Evolutionary conservation across 768 basidiomycete genomes (phyloP).

Genomic region (Lyophyllum semitale): DNA sequence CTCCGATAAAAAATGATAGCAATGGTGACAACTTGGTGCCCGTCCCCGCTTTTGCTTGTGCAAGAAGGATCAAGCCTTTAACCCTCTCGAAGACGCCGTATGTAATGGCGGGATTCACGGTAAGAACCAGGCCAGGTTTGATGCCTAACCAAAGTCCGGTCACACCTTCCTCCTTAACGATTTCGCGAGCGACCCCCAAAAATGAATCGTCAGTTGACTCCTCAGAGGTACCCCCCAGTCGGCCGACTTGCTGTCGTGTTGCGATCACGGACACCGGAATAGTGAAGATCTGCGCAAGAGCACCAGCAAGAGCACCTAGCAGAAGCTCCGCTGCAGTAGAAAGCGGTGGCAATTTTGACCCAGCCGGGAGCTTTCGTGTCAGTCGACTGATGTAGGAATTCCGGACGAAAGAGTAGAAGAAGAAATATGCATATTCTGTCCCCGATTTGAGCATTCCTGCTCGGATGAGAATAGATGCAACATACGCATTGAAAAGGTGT

Average conservation of each 20-base stretch:
- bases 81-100: slow-evolving; percentile 94
- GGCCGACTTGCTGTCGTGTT: slow-evolving; percentile 92
- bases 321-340: slow-evolving; percentile 81
- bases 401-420: slow-evolving; percentile 94
- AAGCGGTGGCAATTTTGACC: slow-evolving; percentile 60
- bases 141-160: slow-evolving; percentile 91
- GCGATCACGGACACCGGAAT: slow-evolving; percentile 98
- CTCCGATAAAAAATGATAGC: slow-evolving; percentile 84
- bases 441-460: slow-evolving; percentile 1
- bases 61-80: slow-evolving; percentile 70
- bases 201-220: slow-evolving; percentile 66
- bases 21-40: slow-evolving; percentile 72
- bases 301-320: slow-evolving; percentile 91
- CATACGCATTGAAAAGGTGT: slow-evolving; percentile 97
- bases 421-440: slow-evolving; percentile 98
- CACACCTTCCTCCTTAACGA: slow-evolving; percentile 86
- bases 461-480: slow-evolving; percentile 16
- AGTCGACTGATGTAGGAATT: slow-evolving; percentile 78
- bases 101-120: slow-evolving; percentile 96
- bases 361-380: slow-evolving; percentile 55
- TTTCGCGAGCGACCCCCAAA: slow-evolving; percentile 77
- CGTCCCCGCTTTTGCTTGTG: slow-evolving; percentile 44
- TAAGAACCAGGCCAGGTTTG: slow-evolving; percentile 91
- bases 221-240: slow-evolving; percentile 25
- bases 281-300: slow-evolving; percentile 95